Evolutionary conservation across 768 basidiomycete genomes (phyloP).

Genomic region (Cyclocybe cylindracea): DNA sequence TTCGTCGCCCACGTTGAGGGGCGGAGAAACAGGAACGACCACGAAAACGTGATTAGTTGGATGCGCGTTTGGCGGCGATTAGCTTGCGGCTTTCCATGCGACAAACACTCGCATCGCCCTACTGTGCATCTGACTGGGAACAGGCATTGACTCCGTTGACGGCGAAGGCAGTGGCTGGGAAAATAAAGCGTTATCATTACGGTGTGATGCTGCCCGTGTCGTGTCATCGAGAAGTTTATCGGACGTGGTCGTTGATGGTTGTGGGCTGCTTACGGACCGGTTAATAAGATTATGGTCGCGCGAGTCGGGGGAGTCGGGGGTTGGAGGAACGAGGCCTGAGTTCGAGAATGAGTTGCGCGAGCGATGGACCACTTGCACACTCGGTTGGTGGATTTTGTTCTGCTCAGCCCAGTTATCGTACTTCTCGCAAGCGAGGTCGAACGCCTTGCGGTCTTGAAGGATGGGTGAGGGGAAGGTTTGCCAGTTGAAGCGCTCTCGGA

Average conservation of each 20-base stretch:
- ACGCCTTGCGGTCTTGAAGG: constrained; percentile 53
- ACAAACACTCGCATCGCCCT: constrained; percentile 23
- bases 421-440: constrained; percentile 56
- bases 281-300: constrained; percentile 5
- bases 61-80: not conserved
- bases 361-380: not conserved
- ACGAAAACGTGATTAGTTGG: not conserved
- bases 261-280: constrained; percentile 14
- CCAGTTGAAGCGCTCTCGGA: constrained; percentile 56
- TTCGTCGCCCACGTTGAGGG: not conserved
- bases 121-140: constrained; percentile 45
- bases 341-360: constrained; percentile 14
- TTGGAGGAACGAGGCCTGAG: constrained; percentile 10
- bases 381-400: constrained; percentile 10
- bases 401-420: constrained; percentile 52
- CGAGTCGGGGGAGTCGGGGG: constrained; percentile 5
- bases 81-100: constrained; percentile 19
- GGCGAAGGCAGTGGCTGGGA: constrained; percentile 3
- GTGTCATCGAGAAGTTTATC: constrained; percentile 5
- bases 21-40: not conserved
- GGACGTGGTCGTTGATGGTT: constrained; percentile 6
- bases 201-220: constrained; percentile 2
- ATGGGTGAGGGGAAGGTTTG: constrained; percentile 35
- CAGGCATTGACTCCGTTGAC: constrained; percentile 11
- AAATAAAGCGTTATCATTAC: constrained; percentile 6